Evolutionary conservation across 1,139 yeast genomes (phyloP).

Genomic region (Taphrina pruni): DNA sequence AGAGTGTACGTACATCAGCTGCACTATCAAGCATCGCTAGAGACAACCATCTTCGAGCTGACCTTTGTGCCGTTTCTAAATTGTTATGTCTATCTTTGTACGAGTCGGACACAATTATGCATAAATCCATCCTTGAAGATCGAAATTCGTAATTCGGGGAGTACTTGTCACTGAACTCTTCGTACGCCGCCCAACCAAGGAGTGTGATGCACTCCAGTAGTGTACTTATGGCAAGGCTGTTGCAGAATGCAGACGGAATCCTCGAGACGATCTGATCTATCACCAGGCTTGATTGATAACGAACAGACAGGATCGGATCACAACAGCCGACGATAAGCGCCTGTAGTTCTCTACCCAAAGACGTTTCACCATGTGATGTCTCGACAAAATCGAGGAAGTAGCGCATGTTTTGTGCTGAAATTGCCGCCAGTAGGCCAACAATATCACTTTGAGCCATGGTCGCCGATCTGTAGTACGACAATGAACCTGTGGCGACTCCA

Average conservation of each 20-base stretch:
- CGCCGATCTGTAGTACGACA: constrained; percentile 85
- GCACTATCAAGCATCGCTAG: constrained; percentile 38
- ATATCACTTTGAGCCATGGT: constrained; percentile 74
- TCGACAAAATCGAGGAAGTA: constrained; percentile 57
- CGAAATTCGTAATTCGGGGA: constrained; percentile 76
- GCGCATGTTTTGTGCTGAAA: constrained; percentile 65
- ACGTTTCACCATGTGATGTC: constrained; percentile 48
- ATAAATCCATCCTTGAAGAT: constrained; percentile 54
- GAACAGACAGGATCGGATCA: constrained; percentile 75
- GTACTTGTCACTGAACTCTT: constrained; percentile 85
- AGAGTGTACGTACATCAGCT: constrained; percentile 21
- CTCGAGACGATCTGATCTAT: constrained; percentile 70
- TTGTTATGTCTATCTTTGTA: constrained; percentile 25
- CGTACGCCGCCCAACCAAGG: constrained; percentile 78
- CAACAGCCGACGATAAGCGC: constrained; percentile 73
- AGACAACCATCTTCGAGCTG: constrained; percentile 20
- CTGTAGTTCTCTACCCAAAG: constrained; percentile 67
- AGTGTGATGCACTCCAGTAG: constrained; percentile 79
- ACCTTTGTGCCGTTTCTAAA: constrained; percentile 14
- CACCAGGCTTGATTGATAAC: constrained; percentile 79
- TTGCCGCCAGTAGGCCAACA: constrained; percentile 70
- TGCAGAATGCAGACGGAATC: constrained; percentile 84
- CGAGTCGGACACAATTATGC: constrained; percentile 27
- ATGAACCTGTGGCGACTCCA: constrained; percentile 78
- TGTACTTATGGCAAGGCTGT: constrained; percentile 72